A percentile compares a stretch with the other conserved stretches of the same genome.
Evolutionary conservation across 2,329 filamentous ascomycete genomes (phyloP).

Genomic region (Gnomoniopsis smithogilvyi): DNA sequence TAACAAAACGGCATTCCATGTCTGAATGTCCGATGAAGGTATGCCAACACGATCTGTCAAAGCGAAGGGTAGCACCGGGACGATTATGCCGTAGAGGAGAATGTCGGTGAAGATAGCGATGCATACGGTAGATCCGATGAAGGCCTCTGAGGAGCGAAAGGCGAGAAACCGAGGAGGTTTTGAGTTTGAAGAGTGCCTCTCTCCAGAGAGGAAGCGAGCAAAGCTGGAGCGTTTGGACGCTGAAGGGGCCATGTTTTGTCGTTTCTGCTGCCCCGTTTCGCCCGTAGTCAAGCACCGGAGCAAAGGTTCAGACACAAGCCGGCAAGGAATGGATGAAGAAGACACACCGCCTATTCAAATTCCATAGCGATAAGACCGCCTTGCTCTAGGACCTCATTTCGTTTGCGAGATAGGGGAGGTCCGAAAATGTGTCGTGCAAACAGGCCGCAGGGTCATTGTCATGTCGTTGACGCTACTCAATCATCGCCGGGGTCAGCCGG

Average conservation of each 20-base stretch:
- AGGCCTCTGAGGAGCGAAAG: constrained; percentile 35
- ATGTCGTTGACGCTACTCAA: no score
- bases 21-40: constrained; percentile 50
- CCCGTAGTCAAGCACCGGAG: not conserved
- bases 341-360: no score
- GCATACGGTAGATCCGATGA: constrained; percentile 33
- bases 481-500: no score
- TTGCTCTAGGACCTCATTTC: no score
- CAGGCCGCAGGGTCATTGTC: no score
- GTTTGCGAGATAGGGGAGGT: no score
- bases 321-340: no score
- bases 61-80: constrained; percentile 70
- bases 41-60: constrained; percentile 54
- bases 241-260: constrained; percentile 1
- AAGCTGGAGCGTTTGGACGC: constrained; percentile 7
- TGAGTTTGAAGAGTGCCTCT: constrained; percentile 21
- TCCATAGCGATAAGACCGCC: no score
- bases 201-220: constrained; percentile 28
- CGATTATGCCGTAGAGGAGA: constrained; percentile 62
- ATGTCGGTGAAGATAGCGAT: constrained; percentile 47
- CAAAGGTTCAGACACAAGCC: no score
- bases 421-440: no score
- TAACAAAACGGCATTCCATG: constrained; percentile 70
- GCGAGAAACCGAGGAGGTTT: constrained; percentile 33
- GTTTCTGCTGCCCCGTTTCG: not conserved